These are phyloP conservation scores for Uromyces viciae-fabae DNA, from an alignment of 1,284 basidiomycete genomes.

Conservation along the genomic window DNA sequence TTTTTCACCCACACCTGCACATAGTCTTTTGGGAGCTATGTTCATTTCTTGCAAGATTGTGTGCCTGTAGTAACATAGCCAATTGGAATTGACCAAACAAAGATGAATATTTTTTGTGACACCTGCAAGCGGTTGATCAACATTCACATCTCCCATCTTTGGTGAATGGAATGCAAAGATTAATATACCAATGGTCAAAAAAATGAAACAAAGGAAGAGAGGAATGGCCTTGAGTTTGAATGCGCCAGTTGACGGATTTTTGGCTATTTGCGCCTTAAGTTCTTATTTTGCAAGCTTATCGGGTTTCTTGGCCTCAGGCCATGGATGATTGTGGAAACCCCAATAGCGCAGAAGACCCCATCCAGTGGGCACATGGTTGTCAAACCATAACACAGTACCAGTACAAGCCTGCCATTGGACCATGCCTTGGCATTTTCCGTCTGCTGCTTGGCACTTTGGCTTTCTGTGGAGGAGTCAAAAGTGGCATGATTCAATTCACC, in stretches of 20 bases:
- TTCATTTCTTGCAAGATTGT: neutral
- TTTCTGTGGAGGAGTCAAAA: too few species aligned
- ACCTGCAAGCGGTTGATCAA: neutral
- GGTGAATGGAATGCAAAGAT: too few species aligned
- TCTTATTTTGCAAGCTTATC: neutral
- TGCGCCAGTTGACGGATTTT: neutral
- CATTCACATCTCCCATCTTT: neutral
- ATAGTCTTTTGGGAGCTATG: neutral
- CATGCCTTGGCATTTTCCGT: neutral
- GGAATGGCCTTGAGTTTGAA: neutral
- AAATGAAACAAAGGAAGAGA: neutral
- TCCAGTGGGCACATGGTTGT: neutral
- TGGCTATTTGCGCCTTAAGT: neutral
- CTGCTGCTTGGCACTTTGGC: neutral
- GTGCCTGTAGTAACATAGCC: neutral
- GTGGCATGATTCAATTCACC: too few species aligned
- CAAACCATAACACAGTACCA: neutral
- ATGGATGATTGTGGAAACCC: constrained; percentile 12
- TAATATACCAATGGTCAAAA: neutral
- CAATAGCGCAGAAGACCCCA: neutral
- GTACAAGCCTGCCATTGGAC: too few species aligned
- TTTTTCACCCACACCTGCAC: neutral
- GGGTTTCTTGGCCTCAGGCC: neutral
- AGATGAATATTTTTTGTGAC: neutral
- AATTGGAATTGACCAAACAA: neutral